Evolutionary conservation across 345 rosid genomes (phyloP).

Genomic region (Erysimum cheiranthoides): DNA sequence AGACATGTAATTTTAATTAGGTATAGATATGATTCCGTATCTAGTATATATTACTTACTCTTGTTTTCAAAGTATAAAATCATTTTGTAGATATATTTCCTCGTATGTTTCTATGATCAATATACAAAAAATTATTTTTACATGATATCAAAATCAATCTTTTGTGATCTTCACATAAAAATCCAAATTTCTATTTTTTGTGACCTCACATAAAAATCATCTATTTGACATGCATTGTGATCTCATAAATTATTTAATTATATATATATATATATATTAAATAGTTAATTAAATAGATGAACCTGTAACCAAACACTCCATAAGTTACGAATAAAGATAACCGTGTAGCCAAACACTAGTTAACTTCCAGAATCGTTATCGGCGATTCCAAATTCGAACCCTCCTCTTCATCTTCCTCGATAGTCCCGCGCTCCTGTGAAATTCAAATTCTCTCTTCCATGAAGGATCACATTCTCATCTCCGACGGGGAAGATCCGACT

Average conservation of each 20-base stretch:
- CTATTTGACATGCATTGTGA: too few species aligned
- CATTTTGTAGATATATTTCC: too few species aligned
- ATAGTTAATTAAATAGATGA: not conserved
- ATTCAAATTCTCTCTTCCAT: constrained; percentile 36
- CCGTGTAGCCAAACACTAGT: constrained; percentile 25
- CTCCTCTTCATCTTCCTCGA: constrained; percentile 18
- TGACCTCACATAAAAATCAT: too few species aligned
- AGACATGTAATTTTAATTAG: too few species aligned
- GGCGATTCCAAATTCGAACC: constrained; percentile 23
- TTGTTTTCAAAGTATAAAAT: not conserved
- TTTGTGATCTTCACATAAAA: too few species aligned
- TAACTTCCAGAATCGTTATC: not conserved
- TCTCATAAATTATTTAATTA: too few species aligned
- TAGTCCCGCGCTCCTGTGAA: constrained; percentile 39
- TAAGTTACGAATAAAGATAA: not conserved
- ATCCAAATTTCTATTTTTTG: too few species aligned
- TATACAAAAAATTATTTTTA: not conserved
- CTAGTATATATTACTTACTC: not conserved
- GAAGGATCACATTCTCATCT: constrained; percentile 44
- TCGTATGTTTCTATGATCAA: too few species aligned
- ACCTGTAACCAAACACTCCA: not conserved
- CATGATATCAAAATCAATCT: too few species aligned
- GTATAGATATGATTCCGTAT: not conserved
- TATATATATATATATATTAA: too few species aligned
- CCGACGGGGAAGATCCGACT: constrained; percentile 42